Base-by-base conservation (phyloP, 352 stramenopile species). In the Phytophthora vignae region DNA sequence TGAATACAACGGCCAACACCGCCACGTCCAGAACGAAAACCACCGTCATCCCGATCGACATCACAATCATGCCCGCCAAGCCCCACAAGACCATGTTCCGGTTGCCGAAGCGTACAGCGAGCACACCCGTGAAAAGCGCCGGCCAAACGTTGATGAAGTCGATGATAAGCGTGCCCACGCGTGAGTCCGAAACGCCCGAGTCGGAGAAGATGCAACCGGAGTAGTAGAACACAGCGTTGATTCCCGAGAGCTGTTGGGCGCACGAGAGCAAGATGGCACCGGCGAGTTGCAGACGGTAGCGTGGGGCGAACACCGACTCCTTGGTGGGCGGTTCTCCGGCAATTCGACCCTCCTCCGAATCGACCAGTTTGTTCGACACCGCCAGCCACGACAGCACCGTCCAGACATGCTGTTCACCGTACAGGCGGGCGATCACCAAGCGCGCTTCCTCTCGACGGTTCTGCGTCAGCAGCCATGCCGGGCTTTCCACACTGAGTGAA, bases 341-440 rank as follows among this genome's bases (percentile, higher is more conserved):
- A 25, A 69, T 69, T 21, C 61, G 40, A 15, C 52, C 40, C 27
- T 62, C 38, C n/a, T 68, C 62, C 3, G 62, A 33, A 33, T 72
- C 66, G 19, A 59, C 58, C 17, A 63, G 27, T 12, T 69, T 72
- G 48, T 78, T 65, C 1, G 71, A 66, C 9, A 65, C 57, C 19
- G 58, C 33, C 66, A 50, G 55, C 53, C 53, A 64, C 42, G 62
- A 69, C 33, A 69, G 12, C 17, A 62, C 62, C 6, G 29, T 64
- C 12, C 75, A 59, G 1, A 78, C 62, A 21, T 76, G 58, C 14
- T 70, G 60, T n/a, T 67, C 52, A 2, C 54, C 55, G 59, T 74
- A 82, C 17, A 82, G 60, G n/a, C 61, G 68, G 15, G 40, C 9
- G 9, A 82, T 69, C 2, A 63, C 76, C 21, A 10, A 44, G 8